phyloP scores from a whole-genome alignment of 176 grass and related monocot genomes.

The Aechmea fasciata region DNA sequence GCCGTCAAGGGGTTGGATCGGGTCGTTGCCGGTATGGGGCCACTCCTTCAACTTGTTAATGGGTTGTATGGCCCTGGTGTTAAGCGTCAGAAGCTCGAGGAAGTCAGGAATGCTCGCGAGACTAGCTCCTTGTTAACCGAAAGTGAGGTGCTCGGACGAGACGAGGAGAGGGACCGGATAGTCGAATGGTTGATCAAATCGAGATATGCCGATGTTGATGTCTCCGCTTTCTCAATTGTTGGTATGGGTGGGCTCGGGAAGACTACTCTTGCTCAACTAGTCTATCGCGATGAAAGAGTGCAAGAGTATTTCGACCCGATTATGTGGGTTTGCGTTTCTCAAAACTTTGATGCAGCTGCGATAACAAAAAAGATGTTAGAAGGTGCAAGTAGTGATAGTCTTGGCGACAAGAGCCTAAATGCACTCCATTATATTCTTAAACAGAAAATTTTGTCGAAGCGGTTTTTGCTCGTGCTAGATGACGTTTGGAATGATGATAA shows the following conservation, averaged over 20 bases:
- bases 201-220: not conserved
- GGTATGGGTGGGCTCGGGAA: conserved; percentile 2
- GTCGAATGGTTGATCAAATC: not conserved
- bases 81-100: not conserved
- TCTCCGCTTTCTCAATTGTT: conserved; percentile 12
- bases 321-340: conserved; percentile 19
- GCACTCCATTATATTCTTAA: conserved; percentile 8
- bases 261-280: conserved; percentile 16
- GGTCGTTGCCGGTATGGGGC: not conserved
- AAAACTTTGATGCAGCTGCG: not conserved
- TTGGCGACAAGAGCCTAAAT: conserved; percentile 12
- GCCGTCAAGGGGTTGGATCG: conserved; percentile 3
- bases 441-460: not conserved
- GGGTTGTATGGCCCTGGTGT: not conserved
- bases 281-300: conserved; percentile 10
- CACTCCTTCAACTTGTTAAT: conserved; percentile 2
- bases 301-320: not conserved
- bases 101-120: not conserved
- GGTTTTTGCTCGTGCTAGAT: conserved; percentile 24
- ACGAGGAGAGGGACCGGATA: conserved; percentile 2
- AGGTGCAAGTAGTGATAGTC: not conserved
- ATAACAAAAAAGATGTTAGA: conserved; percentile 15
- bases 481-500: conserved; percentile 19
- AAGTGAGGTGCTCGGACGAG: conserved; percentile 4
- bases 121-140: conserved; percentile 9